Conservation (phyloP, 148 eudicot species). For the Nepenthes gracilis region DNA sequence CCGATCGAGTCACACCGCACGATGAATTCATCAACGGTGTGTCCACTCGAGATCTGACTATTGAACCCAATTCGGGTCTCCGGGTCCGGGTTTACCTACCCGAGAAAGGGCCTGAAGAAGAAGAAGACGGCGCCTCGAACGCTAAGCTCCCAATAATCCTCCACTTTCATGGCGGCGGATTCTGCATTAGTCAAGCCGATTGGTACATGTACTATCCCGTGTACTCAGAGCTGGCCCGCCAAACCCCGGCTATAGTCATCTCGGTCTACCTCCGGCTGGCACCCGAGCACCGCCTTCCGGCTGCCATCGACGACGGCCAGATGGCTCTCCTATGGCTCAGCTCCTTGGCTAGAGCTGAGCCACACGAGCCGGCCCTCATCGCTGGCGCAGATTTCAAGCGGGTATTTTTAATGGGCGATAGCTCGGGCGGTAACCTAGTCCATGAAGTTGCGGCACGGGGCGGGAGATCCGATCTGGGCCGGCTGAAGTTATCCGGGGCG, state of each 20-base stretch:
- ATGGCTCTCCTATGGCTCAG: slow-evolving; percentile 56
- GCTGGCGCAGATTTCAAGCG: slow-evolving; percentile 39
- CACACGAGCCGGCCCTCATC: slow-evolving; percentile 25
- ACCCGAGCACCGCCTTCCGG: slow-evolving; percentile 75
- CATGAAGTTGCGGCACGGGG: slow-evolving; percentile 62
- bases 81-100: slow-evolving; percentile 58
- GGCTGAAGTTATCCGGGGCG: slow-evolving; percentile 37
- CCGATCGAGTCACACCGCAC: slow-evolving; percentile 46
- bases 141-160: slow-evolving; percentile 47
- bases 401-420: slow-evolving; percentile 70
- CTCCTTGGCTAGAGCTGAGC: slow-evolving; percentile 19
- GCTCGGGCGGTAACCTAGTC: slow-evolving; percentile 72
- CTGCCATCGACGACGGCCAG: slow-evolving; percentile 47
- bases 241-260: slow-evolving; percentile 25
- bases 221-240: slow-evolving; percentile 41
- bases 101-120: slow-evolving; percentile 12
- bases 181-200: slow-evolving; percentile 61
- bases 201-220: slow-evolving; percentile 69
- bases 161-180: slow-evolving; percentile 81
- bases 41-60: slow-evolving; percentile 35
- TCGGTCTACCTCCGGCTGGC: slow-evolving; percentile 57
- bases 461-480: slow-evolving; percentile 23
- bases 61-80: slow-evolving; percentile 9
- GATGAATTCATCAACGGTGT: slow-evolving; percentile 46
- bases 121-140: background rate